These are phyloP conservation scores for Blastobotrys niveus DNA, from an alignment of 1,139 yeast species.

Conservation along the genomic window DNA sequence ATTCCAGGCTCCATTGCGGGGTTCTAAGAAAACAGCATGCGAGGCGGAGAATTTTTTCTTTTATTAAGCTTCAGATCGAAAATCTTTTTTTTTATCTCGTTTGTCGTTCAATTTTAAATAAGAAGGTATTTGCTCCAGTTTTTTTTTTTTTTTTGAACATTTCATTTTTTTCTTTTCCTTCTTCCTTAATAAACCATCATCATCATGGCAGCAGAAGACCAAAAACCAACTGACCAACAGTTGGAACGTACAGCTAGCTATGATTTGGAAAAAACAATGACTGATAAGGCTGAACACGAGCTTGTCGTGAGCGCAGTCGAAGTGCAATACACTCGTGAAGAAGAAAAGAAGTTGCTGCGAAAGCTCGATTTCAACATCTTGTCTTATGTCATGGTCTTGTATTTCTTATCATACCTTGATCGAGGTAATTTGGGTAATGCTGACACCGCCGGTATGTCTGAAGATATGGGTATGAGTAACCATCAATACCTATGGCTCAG, in stretches of 20 bases:
- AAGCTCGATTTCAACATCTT: conserved; percentile 19
- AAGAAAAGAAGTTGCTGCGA: conserved; percentile 18
- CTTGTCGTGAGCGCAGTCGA: conserved; percentile 11
- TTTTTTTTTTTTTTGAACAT: no score
- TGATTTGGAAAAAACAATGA: conserved; percentile 8
- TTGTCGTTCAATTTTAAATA: no score
- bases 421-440: conserved; percentile 61
- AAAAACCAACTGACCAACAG: neutral
- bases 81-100: no score
- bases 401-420: conserved; percentile 52
- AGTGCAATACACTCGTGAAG: conserved; percentile 14
- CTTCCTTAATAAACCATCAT: no score
- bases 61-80: no score
- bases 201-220: no score
- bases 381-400: conserved; percentile 40
- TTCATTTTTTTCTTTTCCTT: no score
- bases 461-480: conserved; percentile 44
- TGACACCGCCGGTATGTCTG: conserved; percentile 51
- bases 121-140: no score
- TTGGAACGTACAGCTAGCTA: conserved; percentile 8
- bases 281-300: neutral
- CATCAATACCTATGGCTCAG: conserved; percentile 34
- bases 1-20: no score
- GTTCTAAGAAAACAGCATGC: no score
- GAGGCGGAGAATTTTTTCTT: no score